Conservation (phyloP, 108 stramenopile species). For the Discostella pseudostelligera region DNA sequence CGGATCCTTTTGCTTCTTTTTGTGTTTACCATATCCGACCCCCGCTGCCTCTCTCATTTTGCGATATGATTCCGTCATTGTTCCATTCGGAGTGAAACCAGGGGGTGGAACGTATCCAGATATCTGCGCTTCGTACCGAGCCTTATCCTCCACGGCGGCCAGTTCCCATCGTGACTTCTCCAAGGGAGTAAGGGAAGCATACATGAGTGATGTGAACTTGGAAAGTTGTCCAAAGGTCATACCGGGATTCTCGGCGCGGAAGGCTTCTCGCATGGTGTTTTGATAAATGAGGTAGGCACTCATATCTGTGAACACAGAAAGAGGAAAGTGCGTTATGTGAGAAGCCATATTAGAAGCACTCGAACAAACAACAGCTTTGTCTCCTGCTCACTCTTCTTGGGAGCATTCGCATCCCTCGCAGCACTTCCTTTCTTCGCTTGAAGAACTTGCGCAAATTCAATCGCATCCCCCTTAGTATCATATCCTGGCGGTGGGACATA, state of each 20-base stretch:
- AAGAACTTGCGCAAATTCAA: conserved; percentile 22
- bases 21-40: conserved; percentile 8
- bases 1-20: conserved; percentile 43
- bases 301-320: conserved; percentile 8
- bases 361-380: not conserved
- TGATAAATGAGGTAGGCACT: conserved; percentile 35
- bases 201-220: conserved; percentile 32
- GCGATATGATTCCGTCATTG: not conserved
- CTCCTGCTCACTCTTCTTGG: conserved; percentile 17
- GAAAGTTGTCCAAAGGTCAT: conserved; percentile 43
- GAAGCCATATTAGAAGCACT: not conserved
- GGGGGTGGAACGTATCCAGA: conserved; percentile 28
- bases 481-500: conserved; percentile 75
- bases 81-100: conserved; percentile 22
- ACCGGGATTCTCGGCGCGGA: conserved; percentile 32
- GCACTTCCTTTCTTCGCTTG: not conserved
- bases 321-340: not conserved
- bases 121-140: conserved; percentile 30
- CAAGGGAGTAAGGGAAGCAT: conserved; percentile 16
- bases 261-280: conserved; percentile 36
- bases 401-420: conserved; percentile 24
- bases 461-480: conserved; percentile 82
- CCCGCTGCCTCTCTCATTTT: not conserved
- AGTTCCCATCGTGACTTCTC: conserved; percentile 36
- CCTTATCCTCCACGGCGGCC: conserved; percentile 31